Evolutionary conservation across 768 basidiomycete species (phyloP), one percentile per base, ranked within the genome.

Genomic region (Panaeolus cyanescens): DNA sequence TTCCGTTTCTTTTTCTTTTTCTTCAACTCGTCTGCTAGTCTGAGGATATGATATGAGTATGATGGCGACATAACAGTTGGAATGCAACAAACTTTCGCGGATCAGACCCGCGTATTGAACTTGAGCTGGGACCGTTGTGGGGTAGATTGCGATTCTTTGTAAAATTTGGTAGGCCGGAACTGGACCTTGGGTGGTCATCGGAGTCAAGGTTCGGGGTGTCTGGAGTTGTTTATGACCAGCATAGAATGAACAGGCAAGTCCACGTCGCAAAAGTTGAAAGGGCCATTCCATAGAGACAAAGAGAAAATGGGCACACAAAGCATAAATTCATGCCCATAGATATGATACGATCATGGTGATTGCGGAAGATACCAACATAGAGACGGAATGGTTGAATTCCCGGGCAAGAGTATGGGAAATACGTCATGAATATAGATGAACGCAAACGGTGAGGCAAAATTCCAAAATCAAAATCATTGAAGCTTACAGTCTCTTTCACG

Each of bases 1-100:
- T 90, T 92, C 74, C 92, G 90, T 70, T 93, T 93, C 77, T 92
- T 92, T 77, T 91, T 92, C 79, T 90, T 91, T 75, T 85, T 90
- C 79, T 88, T 90, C 30, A 79, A 62, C 53, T 90, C 89, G 12
- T 86, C 83, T 10, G 72, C 68, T 30, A 71, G 66, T 39, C 74
- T 74, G 34, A 20, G 40, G 28, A 25, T 37, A 42, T 32, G 58
- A 50, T 53, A 61, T 45, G 30, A 56, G 64, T 37, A 62, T 54
- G 62, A 5, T 33, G 13, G 40, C 20, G n/a, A 60, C 15, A 17
- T 5, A n/a, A 63, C 55, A 32, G 7, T 17, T 54, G 53, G 56
- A 40, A 37, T 37, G 74, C 84, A 45, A 40, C 58, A 31, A 22
- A 63, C 62, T 40, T 63, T 22, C 62, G 58, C 59, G 62, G 59